Conservation (phyloP, 805 yeast genomes). For the Starmerella asiatica region DNA sequence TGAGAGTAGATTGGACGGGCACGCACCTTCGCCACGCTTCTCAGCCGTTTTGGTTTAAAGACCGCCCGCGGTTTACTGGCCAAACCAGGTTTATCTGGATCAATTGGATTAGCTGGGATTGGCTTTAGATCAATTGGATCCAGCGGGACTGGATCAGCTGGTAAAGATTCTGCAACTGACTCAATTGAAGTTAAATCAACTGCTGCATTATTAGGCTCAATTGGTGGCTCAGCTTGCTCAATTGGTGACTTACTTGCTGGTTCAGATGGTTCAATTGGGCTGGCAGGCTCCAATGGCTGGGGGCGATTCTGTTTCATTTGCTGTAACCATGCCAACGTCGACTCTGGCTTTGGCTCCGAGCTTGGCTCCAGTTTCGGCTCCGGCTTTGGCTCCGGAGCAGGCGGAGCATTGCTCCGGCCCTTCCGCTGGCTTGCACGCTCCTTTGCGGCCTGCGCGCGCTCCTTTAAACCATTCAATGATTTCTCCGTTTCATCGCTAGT, state of each 20-base stretch:
- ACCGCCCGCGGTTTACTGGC: slow-evolving; percentile 1
- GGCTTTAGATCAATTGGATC: no score
- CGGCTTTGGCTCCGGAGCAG: not conserved
- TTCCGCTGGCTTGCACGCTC: slow-evolving; percentile 22
- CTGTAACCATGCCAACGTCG: not conserved
- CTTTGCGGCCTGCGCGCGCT: slow-evolving; percentile 19
- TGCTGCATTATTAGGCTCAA: not conserved
- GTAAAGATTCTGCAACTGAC: not conserved
- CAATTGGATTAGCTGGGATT: no score
- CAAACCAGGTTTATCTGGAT: not conserved
- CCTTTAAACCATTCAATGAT: slow-evolving; percentile 24
- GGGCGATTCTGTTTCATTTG: no score
- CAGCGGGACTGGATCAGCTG: not conserved
- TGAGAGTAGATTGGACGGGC: not conserved
- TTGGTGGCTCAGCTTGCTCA: not conserved
- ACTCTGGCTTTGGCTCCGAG: no score
- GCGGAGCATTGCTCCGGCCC: slow-evolving; percentile 1
- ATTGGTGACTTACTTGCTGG: not conserved
- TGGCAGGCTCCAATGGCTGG: no score
- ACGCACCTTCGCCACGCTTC: not conserved
- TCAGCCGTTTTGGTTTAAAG: slow-evolving; percentile 10
- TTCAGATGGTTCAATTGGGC: no score
- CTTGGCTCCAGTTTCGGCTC: no score
- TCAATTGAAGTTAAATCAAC: not conserved
- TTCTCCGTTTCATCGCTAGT: slow-evolving; percentile 26